A percentile compares a stretch with the other conserved stretches of the same genome.
phyloP scores from a whole-genome alignment of 371 early-diverging fungal species.

The Caulochytrium protostelioides region DNA sequence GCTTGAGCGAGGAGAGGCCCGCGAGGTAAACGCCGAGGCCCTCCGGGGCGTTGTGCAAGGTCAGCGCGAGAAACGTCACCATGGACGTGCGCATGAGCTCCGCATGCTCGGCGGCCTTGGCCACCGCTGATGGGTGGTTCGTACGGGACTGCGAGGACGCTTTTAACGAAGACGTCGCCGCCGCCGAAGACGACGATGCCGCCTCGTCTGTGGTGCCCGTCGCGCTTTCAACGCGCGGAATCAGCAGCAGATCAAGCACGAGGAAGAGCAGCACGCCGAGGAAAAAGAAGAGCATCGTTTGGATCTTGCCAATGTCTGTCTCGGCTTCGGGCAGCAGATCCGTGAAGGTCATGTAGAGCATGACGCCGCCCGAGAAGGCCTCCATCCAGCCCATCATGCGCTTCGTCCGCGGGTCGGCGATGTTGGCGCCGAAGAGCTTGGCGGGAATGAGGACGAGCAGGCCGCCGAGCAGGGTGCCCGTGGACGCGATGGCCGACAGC shows the following conservation, averaged over 20 bases:
- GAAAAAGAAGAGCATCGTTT: constrained; percentile 22
- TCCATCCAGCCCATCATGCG: constrained; percentile 17
- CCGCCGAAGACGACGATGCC: too few species aligned
- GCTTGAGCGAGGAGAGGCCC: constrained; percentile 15
- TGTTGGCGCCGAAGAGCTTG: constrained; percentile 6
- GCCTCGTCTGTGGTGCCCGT: too few species aligned
- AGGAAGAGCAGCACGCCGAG: constrained; percentile 20
- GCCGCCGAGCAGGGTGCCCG: constrained; percentile 24
- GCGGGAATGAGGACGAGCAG: constrained; percentile 12
- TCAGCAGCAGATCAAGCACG: constrained; percentile 12
- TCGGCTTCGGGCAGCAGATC: constrained; percentile 25
- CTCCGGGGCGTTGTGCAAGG: constrained; percentile 15
- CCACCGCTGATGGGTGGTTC: too few species aligned
- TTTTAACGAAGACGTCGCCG: too few species aligned
- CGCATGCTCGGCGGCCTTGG: not conserved
- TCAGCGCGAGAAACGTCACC: constrained; percentile 8
- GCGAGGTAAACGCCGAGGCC: constrained; percentile 29
- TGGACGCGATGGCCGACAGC: constrained; percentile 16
- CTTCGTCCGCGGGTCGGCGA: constrained; percentile 4
- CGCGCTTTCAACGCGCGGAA: too few species aligned
- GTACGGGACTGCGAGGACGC: too few species aligned
- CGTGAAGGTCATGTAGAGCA: constrained; percentile 30
- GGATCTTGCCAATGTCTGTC: constrained; percentile 13
- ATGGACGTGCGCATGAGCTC: not conserved
- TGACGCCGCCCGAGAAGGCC: constrained; percentile 26